Percentiles rank a stretch among this genome's conserved stretches.
phyloP scores from a whole-genome alignment of 2,329 filamentous ascomycete genomes.

The Xylariales sp. region DNA sequence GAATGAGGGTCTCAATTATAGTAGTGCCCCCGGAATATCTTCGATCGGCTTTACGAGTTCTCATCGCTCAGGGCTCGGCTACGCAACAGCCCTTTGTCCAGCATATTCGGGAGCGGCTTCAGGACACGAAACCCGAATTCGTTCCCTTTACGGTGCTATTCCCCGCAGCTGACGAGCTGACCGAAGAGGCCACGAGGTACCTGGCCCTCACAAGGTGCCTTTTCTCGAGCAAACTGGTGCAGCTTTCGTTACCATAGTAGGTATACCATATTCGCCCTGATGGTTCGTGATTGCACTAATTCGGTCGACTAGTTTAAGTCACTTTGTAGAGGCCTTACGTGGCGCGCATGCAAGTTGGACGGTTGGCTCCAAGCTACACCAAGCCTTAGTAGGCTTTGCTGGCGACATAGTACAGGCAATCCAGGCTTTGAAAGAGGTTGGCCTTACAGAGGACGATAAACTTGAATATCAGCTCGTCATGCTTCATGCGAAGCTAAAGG shows the following conservation, averaged over 20 bases:
- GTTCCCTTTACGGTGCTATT: conserved; percentile 45
- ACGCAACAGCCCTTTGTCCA: conserved; percentile 51
- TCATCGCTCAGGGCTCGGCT: conserved; percentile 48
- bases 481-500: conserved; percentile 41
- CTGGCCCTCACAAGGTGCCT: conserved; percentile 52
- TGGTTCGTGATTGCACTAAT: not conserved
- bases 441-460: conserved; percentile 33
- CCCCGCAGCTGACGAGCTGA: conserved; percentile 40
- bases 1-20: conserved; percentile 30
- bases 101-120: conserved; percentile 48
- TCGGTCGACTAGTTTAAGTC: conserved; percentile 40
- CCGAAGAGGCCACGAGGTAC: conserved; percentile 44
- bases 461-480: conserved; percentile 40
- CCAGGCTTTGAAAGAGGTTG: conserved; percentile 53
- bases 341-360: conserved; percentile 42
- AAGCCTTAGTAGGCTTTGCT: conserved; percentile 45
- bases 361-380: conserved; percentile 39
- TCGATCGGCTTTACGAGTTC: conserved; percentile 50
- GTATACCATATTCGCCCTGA: conserved; percentile 8
- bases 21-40: conserved; percentile 49
- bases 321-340: conserved; percentile 43
- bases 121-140: conserved; percentile 42
- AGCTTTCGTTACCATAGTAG: conserved; percentile 50
- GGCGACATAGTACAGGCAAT: conserved; percentile 54
- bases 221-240: conserved; percentile 52